Percentiles rank a stretch among this genome's conserved stretches.
These are phyloP conservation scores for Centaurea solstitialis DNA, from an alignment of 129 eudicot genomes.

Conservation along the genomic window DNA sequence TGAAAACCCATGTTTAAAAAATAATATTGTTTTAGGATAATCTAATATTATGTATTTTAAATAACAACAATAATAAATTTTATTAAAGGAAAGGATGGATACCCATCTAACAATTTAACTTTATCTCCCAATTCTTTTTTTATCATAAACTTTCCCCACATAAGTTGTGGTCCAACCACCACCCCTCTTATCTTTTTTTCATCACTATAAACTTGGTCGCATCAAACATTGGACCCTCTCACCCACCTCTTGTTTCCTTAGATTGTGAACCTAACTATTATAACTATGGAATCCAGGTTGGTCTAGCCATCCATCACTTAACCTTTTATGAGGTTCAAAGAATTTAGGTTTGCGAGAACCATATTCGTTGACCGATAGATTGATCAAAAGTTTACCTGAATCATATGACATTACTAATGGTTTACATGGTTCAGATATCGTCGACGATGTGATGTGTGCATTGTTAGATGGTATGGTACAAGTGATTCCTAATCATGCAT, in stretches of 20 bases:
- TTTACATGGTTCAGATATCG: not conserved
- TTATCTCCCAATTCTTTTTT: not conserved
- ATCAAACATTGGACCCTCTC: constrained; percentile 29
- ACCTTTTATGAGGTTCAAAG: not conserved
- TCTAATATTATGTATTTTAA: not conserved
- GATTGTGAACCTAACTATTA: constrained; percentile 2
- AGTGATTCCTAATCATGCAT: not conserved
- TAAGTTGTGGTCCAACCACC: constrained; percentile 32
- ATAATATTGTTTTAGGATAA: not conserved
- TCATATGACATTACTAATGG: not conserved
- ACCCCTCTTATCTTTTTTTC: constrained; percentile 18
- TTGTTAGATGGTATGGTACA: constrained; percentile 5
- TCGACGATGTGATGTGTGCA: not conserved
- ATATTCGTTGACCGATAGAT: not conserved
- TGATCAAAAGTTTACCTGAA: not conserved
- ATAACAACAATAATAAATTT: not conserved
- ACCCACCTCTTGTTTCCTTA: constrained; percentile 31
- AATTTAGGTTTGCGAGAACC: not conserved
- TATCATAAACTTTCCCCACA: constrained; percentile 20
- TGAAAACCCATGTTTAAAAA: not conserved
- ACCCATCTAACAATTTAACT: constrained; percentile 22
- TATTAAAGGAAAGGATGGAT: constrained; percentile 7
- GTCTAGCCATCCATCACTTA: not conserved
- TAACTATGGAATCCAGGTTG: constrained; percentile 1
- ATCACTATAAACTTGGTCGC: constrained; percentile 29